A percentile compares a stretch with the other conserved stretches of the same genome.
Conservation (phyloP, 106 monocot genomes). For the Amphibolis antarctica region DNA sequence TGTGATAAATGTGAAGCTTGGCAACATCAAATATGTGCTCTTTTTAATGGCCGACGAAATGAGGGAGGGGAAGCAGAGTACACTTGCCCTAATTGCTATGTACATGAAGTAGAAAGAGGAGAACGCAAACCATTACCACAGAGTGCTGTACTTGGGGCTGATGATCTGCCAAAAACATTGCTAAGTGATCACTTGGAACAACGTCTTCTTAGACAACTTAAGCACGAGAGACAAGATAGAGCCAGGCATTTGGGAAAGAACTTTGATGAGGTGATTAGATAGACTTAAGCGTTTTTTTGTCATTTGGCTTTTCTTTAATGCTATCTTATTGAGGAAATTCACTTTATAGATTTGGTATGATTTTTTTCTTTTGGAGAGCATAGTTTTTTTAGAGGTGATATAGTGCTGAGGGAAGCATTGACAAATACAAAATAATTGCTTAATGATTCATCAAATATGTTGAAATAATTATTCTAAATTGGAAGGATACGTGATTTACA, state of each 20-base stretch:
- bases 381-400: no score
- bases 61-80: slow-evolving; percentile 97
- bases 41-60: slow-evolving; percentile 94
- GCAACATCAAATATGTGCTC: slow-evolving; percentile 99
- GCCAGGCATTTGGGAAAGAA: slow-evolving; percentile 61
- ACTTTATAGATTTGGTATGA: no score
- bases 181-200: slow-evolving; percentile 92
- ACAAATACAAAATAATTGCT: no score
- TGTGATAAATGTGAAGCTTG: slow-evolving; percentile 99
- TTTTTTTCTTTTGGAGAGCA: no score
- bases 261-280: slow-evolving; percentile 72
- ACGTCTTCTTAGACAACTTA: slow-evolving; percentile 60
- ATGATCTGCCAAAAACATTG: slow-evolving; percentile 83
- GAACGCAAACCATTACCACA: slow-evolving; percentile 84
- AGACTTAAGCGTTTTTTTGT: not conserved
- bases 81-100: slow-evolving; percentile 92
- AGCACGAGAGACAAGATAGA: slow-evolving; percentile 72
- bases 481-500: no score
- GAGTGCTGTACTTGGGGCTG: slow-evolving; percentile 95
- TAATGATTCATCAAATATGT: no score
- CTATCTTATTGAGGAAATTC: no score
- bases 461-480: no score
- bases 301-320: not conserved
- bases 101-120: slow-evolving; percentile 74
- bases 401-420: no score